phyloP scores from a whole-genome alignment of 108 stramenopile genomes.

The Schizochytrium sp. region DNA sequence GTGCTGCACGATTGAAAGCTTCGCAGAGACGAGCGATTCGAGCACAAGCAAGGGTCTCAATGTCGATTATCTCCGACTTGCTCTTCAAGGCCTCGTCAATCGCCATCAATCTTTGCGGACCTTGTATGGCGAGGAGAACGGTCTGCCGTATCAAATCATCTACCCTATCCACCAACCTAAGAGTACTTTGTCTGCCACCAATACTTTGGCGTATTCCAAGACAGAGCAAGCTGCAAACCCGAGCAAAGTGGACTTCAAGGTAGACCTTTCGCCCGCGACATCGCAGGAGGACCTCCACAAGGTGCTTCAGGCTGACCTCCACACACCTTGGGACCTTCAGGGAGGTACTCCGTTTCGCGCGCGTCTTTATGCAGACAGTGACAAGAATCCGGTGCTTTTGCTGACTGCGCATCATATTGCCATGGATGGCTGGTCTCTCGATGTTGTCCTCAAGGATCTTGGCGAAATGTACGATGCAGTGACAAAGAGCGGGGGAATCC shows the following conservation, averaged over 20 bases:
- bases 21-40: neutral
- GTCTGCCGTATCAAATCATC: neutral
- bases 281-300: neutral
- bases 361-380: neutral
- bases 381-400: neutral
- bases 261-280: neutral
- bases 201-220: neutral
- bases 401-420: neutral
- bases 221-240: neutral
- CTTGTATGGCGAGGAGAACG: constrained; percentile 1
- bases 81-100: neutral
- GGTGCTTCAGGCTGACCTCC: neutral
- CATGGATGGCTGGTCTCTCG: constrained; percentile 3
- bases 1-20: neutral
- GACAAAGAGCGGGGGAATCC: neutral
- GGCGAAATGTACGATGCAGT: neutral
- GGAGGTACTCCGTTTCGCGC: neutral
- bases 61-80: neutral
- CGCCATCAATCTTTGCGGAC: neutral
- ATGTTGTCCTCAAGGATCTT: neutral
- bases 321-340: neutral
- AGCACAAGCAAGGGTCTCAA: neutral
- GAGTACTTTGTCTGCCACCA: neutral
- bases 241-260: neutral
- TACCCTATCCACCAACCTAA: neutral